Evolutionary conservation across 768 basidiomycete genomes (phyloP).

Genomic region (Termitomyces sp.): DNA sequence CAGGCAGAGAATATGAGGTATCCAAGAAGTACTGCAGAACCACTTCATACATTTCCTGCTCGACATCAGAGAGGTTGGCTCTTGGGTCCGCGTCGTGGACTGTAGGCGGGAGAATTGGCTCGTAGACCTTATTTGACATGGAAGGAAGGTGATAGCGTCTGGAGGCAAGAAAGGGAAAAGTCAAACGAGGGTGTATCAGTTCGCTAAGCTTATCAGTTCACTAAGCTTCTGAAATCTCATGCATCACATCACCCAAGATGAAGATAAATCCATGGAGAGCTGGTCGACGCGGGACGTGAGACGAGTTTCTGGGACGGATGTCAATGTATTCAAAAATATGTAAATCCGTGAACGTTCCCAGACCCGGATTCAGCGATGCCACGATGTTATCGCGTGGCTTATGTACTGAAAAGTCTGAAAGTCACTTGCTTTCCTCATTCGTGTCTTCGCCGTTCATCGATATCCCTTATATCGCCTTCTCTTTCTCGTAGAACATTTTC

Average conservation of each 20-base stretch:
- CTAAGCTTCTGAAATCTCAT: not conserved
- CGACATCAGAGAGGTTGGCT: constrained; percentile 35
- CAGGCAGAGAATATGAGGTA: constrained; percentile 51
- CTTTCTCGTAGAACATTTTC: not conserved
- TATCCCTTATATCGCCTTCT: not conserved
- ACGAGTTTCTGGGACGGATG: not conserved
- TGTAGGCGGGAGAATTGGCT: constrained; percentile 31
- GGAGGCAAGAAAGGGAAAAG: not conserved
- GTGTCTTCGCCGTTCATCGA: not conserved
- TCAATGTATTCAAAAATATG: not conserved
- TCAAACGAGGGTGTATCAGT: not conserved
- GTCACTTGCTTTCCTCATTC: constrained; percentile 4
- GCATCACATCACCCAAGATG: not conserved
- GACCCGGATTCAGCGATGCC: constrained; percentile 13
- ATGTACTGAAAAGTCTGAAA: not conserved
- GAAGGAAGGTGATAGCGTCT: not conserved
- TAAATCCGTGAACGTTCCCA: not conserved
- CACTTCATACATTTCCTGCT: constrained; percentile 47
- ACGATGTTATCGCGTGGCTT: not conserved
- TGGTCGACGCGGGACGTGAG: not conserved
- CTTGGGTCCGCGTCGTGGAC: constrained; percentile 29
- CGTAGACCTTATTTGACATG: constrained; percentile 28
- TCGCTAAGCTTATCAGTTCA: not conserved
- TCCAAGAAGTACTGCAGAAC: constrained; percentile 60
- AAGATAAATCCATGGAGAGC: not conserved